These are phyloP conservation scores for Terfezia boudieri DNA, from an alignment of 495 filamentous ascomycete species.

Conservation along the genomic window DNA sequence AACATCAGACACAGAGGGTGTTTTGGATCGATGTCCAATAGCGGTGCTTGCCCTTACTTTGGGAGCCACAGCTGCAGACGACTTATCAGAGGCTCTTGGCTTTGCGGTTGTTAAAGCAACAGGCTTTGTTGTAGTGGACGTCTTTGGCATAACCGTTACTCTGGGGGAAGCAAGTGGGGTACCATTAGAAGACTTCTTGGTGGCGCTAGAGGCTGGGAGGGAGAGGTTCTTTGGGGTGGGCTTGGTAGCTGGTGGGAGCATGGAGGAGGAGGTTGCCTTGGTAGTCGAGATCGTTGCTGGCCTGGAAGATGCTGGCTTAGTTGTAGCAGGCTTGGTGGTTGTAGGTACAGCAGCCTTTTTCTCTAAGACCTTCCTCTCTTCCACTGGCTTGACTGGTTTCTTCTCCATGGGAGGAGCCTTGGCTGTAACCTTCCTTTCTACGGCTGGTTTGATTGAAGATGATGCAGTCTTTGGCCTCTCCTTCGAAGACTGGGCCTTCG, in stretches of 20 bases:
- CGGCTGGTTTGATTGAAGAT: not conserved
- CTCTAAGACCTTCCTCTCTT: not conserved
- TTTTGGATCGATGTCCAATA: not conserved
- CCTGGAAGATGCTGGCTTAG: not conserved
- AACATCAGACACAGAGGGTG: not conserved
- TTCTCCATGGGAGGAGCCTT: not conserved
- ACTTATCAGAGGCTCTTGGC: too few species aligned
- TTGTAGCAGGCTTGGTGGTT: not conserved
- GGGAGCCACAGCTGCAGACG: too few species aligned
- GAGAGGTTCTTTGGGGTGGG: not conserved
- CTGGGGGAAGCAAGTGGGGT: too few species aligned
- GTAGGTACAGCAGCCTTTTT: not conserved
- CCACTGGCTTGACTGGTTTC: conserved; percentile 1
- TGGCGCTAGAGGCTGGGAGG: too few species aligned
- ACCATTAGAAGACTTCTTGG: too few species aligned
- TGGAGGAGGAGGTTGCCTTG: not conserved
- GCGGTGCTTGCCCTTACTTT: not conserved
- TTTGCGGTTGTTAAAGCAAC: too few species aligned
- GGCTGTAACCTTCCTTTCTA: not conserved
- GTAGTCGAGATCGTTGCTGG: not conserved
- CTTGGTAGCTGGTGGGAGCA: not conserved
- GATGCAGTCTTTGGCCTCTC: not conserved
- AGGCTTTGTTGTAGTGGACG: too few species aligned
- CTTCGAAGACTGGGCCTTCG: not conserved
- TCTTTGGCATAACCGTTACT: too few species aligned